Evolutionary conservation across 2,329 filamentous ascomycete species (phyloP).

Genomic region (Macroventuria anomochaeta): DNA sequence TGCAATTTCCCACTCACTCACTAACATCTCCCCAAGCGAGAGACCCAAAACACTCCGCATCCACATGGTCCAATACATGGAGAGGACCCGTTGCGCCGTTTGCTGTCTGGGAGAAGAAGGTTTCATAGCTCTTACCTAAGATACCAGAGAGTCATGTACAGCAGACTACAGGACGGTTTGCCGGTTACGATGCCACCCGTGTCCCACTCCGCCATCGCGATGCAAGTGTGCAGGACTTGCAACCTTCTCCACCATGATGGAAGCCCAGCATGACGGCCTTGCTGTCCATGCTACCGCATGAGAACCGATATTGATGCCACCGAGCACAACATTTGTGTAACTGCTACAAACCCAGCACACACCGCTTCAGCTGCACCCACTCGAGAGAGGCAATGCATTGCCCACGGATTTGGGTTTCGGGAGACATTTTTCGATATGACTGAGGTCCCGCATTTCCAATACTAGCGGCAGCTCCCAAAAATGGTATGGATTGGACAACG

Average conservation of each 20-base stretch:
- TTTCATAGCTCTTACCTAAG: conserved; percentile 21
- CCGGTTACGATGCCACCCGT: conserved; percentile 16
- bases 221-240: conserved; percentile 19
- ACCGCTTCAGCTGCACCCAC: conserved; percentile 38
- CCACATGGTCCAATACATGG: conserved; percentile 13
- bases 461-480: conserved; percentile 22
- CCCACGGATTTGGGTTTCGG: conserved; percentile 31
- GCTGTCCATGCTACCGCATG: conserved; percentile 22
- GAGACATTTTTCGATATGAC: conserved; percentile 7
- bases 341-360: conserved; percentile 31
- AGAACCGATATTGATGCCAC: conserved; percentile 40
- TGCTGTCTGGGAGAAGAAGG: conserved; percentile 6
- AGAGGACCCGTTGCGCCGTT: conserved; percentile 16
- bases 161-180: conserved; percentile 3
- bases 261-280: conserved; percentile 22
- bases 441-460: conserved; percentile 22
- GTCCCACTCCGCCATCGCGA: conserved; percentile 21
- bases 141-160: conserved; percentile 9
- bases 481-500: conserved; percentile 34
- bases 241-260: conserved; percentile 32
- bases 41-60: conserved; percentile 8
- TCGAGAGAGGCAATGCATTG: conserved; percentile 22
- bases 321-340: conserved; percentile 38
- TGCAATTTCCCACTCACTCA: conserved; percentile 17
- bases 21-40: conserved; percentile 4